Evolutionary conservation across 2,329 filamentous ascomycete species (phyloP).

Genomic region (Tolypocladium ovalisporum): DNA sequence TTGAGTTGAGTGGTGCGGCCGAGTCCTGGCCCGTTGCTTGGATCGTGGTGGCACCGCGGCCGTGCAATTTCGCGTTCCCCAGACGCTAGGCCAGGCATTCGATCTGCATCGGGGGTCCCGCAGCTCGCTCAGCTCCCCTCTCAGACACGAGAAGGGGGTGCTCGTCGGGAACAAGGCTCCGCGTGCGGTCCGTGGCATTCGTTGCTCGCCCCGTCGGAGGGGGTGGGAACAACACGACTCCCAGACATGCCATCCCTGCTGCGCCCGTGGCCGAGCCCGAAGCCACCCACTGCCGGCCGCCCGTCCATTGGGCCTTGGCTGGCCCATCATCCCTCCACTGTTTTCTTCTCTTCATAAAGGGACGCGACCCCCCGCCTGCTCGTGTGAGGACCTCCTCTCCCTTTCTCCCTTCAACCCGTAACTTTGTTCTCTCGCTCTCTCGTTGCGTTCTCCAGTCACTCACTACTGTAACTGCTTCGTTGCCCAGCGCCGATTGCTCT

Average conservation of each 20-base stretch:
- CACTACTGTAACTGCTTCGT: not conserved
- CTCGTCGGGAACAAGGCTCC: not conserved
- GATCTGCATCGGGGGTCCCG: not conserved
- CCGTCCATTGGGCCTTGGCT: not conserved
- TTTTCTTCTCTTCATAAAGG: not conserved
- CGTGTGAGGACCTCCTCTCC: not conserved
- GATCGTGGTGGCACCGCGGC: not conserved
- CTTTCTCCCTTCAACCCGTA: not conserved
- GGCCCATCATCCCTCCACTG: not conserved
- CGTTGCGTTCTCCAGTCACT: not conserved
- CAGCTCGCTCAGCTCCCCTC: not conserved
- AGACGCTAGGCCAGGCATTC: not conserved
- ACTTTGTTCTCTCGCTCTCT: not conserved
- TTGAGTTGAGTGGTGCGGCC: not conserved
- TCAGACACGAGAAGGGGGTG: not conserved
- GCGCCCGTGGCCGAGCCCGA: not conserved
- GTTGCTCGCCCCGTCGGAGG: no score
- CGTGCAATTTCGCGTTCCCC: not conserved
- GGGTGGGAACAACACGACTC: not conserved
- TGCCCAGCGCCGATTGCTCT: not conserved
- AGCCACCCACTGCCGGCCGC: not conserved
- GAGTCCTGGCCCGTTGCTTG: not conserved
- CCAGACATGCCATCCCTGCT: not conserved
- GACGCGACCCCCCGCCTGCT: not conserved
- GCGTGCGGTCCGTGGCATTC: not conserved